These are phyloP conservation scores for Begonia peltatifolia DNA, from an alignment of 306 rosid species.

Conservation along the genomic window DNA sequence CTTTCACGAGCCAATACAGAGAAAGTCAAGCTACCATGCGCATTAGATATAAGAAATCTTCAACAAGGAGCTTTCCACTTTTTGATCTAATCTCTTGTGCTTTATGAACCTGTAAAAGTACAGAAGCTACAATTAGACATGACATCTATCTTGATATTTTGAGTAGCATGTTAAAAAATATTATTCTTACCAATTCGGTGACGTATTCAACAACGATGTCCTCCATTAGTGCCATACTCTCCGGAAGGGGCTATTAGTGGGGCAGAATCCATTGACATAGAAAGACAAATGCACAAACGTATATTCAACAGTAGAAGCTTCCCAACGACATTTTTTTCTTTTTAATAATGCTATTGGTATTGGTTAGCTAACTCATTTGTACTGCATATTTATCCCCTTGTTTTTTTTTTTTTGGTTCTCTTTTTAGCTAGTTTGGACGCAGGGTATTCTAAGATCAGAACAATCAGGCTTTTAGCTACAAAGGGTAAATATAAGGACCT, in stretches of 20 bases:
- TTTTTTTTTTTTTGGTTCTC: no score
- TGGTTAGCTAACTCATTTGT: neutral
- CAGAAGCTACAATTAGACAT: neutral
- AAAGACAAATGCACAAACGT: neutral
- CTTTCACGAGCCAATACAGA: neutral
- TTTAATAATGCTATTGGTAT: neutral
- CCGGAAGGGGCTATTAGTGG: slow-evolving; percentile 69
- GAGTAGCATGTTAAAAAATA: neutral
- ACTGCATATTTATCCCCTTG: no score
- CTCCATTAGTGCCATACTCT: slow-evolving; percentile 80
- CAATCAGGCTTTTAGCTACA: no score
- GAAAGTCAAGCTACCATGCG: slow-evolving; percentile 50
- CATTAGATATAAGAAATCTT: slow-evolving; percentile 75
- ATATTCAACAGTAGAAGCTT: neutral
- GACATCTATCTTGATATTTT: slow-evolving; percentile 2
- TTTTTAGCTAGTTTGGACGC: no score
- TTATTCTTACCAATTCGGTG: slow-evolving; percentile 51
- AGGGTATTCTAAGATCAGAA: no score
- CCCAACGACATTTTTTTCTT: neutral
- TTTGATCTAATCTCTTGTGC: slow-evolving; percentile 88
- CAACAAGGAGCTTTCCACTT: slow-evolving; percentile 80
- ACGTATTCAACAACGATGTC: slow-evolving; percentile 83
- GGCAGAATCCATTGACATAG: neutral
- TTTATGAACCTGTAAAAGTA: slow-evolving; percentile 57
- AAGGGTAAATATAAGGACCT: no score